Evolutionary conservation across 2,329 filamentous ascomycete genomes (phyloP).

Genomic region (Fusarium illudens): DNA sequence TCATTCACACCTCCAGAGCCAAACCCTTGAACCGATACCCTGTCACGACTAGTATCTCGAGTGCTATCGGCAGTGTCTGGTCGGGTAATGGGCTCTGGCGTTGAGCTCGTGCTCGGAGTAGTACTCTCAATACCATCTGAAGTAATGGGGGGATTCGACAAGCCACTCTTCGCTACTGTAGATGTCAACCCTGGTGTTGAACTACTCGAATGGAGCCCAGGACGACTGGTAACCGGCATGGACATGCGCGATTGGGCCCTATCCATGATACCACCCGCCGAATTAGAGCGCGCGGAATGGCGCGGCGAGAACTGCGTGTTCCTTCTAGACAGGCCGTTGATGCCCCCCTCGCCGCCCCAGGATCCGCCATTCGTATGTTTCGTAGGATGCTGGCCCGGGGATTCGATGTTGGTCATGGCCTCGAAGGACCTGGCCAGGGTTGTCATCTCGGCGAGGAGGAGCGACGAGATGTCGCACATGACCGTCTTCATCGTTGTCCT

Average conservation of each 20-base stretch:
- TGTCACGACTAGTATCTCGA: constrained; percentile 62
- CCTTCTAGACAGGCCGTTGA: constrained; percentile 54
- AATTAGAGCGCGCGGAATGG: constrained; percentile 59
- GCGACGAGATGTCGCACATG: constrained; percentile 80
- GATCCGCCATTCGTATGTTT: constrained; percentile 52
- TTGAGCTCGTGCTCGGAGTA: constrained; percentile 48
- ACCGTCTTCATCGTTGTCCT: constrained; percentile 83
- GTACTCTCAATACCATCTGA: constrained; percentile 57
- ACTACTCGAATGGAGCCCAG: constrained; percentile 53
- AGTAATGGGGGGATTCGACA: constrained; percentile 59
- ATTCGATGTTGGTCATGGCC: constrained; percentile 78
- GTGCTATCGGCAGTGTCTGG: constrained; percentile 54
- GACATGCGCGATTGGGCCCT: constrained; percentile 78
- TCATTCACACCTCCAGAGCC: constrained; percentile 76
- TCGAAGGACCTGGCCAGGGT: constrained; percentile 77
- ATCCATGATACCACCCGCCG: constrained; percentile 63
- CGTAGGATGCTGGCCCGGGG: constrained; percentile 66
- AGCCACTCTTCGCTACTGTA: constrained; percentile 59
- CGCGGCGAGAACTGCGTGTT: constrained; percentile 64
- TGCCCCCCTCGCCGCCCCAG: constrained; percentile 51
- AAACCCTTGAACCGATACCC: constrained; percentile 75
- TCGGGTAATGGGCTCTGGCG: constrained; percentile 52
- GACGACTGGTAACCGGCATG: constrained; percentile 70
- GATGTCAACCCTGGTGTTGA: constrained; percentile 60
- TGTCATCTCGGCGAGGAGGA: constrained; percentile 79